Percentiles rank a stretch among this genome's conserved stretches.
Evolutionary conservation across 345 rosid genomes (phyloP).

Genomic region (Draba incana): DNA sequence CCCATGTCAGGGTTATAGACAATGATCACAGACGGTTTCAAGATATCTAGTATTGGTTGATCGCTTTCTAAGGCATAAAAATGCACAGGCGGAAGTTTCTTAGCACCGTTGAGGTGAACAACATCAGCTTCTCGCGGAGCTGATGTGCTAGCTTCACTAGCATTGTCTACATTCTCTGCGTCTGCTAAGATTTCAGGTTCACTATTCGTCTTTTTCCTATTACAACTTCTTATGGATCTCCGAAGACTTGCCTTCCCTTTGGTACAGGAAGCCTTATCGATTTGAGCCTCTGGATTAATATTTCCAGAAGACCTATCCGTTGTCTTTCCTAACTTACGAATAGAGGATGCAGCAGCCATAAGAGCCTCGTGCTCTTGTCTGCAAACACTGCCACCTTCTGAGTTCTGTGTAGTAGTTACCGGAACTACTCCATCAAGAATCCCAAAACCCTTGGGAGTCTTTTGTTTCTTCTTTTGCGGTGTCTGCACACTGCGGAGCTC

Average conservation of each 20-base stretch:
- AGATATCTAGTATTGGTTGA: constrained; percentile 74
- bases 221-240: constrained; percentile 42
- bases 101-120: constrained; percentile 27
- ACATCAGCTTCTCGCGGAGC: constrained; percentile 29
- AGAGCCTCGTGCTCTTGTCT: constrained; percentile 80
- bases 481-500: constrained; percentile 66
- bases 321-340: constrained; percentile 53
- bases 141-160: constrained; percentile 42
- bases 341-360: constrained; percentile 75
- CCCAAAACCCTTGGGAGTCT: constrained; percentile 86
- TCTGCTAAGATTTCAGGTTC: constrained; percentile 42
- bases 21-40: constrained; percentile 79
- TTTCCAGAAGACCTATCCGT: constrained; percentile 43
- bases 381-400: constrained; percentile 71
- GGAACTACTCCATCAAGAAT: constrained; percentile 91
- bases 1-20: constrained; percentile 90
- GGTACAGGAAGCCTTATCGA: constrained; percentile 39
- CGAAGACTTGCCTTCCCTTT: constrained; percentile 49
- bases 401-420: constrained; percentile 56
- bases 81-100: constrained; percentile 69
- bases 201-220: constrained; percentile 34
- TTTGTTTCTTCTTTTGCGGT: constrained; percentile 77
- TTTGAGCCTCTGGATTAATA: constrained; percentile 49
- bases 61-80: constrained; percentile 83
- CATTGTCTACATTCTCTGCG: constrained; percentile 47